Conservation (phyloP, 2,329 filamentous ascomycete species). For the Dothistroma septosporum region DNA sequence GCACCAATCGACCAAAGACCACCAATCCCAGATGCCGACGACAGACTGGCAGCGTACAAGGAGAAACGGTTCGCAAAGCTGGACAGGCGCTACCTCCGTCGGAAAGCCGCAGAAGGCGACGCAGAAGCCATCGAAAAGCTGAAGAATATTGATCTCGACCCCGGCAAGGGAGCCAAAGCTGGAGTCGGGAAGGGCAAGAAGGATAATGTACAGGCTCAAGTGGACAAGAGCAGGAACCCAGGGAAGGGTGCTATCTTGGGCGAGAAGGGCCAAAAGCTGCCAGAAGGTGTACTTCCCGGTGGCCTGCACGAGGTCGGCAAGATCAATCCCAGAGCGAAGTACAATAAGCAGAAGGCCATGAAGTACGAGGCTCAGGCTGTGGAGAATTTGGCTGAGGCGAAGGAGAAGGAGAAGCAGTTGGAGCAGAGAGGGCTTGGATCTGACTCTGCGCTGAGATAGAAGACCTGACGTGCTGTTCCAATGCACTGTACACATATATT, state of each 20-base stretch:
- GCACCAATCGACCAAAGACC: conserved; percentile 60
- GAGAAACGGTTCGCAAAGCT: conserved; percentile 56
- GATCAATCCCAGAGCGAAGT: conserved; percentile 28
- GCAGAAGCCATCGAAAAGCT: conserved; percentile 28
- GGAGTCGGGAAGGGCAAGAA: conserved; percentile 29
- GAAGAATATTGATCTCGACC: conserved; percentile 27
- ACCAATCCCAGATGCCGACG: conserved; percentile 60
- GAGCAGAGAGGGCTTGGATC: conserved; percentile 18
- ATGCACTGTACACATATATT: conserved; percentile 8
- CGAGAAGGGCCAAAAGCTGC: conserved; percentile 33
- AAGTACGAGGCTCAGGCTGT: conserved; percentile 28
- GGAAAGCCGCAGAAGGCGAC: conserved; percentile 30
- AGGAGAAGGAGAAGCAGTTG: conserved; percentile 26
- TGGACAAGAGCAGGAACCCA: conserved; percentile 21
- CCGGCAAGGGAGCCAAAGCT: conserved; percentile 27
- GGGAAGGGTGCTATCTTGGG: conserved; percentile 25
- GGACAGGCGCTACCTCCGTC: conserved; percentile 35
- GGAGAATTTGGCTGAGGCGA: conserved; percentile 26
- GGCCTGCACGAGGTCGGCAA: conserved; percentile 32
- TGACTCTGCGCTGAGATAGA: conserved; percentile 17
- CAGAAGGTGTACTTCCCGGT: conserved; percentile 31
- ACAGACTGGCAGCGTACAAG: conserved; percentile 55
- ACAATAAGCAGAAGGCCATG: conserved; percentile 28
- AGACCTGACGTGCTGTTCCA: neutral
- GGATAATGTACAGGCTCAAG: conserved; percentile 22